phyloP scores from a whole-genome alignment of 169 alveolate species.

The Amoebophrya sp. region DNA sequence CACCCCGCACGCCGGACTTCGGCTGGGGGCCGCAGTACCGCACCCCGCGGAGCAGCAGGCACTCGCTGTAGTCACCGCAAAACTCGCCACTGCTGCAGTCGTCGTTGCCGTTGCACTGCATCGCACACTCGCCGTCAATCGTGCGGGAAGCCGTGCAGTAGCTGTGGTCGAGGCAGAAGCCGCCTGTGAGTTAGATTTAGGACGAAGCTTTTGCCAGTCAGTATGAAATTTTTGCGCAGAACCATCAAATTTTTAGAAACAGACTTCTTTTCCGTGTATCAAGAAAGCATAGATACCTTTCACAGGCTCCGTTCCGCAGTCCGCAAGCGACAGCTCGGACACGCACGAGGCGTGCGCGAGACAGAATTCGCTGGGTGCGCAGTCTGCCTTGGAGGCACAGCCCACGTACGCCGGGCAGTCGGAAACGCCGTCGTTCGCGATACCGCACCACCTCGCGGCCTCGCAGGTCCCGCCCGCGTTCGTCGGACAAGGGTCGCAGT shows the following conservation, averaged over 20 bases:
- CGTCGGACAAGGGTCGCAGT: conserved; percentile 26
- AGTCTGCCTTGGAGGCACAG: not conserved
- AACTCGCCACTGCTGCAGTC: not conserved
- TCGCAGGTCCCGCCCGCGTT: not conserved
- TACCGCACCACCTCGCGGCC: conserved; percentile 1
- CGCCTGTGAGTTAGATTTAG: not conserved
- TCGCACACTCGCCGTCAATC: not conserved
- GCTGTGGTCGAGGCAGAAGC: conserved; percentile 10
- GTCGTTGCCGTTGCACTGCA: not conserved
- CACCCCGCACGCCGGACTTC: not conserved
- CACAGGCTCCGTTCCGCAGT: not conserved
- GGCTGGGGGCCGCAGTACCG: not conserved
- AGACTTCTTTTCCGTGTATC: no score
- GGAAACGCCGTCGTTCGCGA: conserved; percentile 13
- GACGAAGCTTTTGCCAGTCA: no score
- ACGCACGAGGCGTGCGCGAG: not conserved
- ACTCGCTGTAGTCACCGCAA: not conserved
- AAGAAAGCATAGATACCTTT: no score
- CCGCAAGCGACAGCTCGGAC: not conserved
- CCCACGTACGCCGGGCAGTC: not conserved
- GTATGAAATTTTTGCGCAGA: no score
- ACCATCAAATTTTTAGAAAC: no score
- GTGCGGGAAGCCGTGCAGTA: conserved; percentile 16
- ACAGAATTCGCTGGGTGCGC: not conserved
- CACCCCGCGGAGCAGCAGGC: not conserved